Evolutionary conservation across 129 eudicot species (phyloP).

Genomic region (Lactuca saligna): DNA sequence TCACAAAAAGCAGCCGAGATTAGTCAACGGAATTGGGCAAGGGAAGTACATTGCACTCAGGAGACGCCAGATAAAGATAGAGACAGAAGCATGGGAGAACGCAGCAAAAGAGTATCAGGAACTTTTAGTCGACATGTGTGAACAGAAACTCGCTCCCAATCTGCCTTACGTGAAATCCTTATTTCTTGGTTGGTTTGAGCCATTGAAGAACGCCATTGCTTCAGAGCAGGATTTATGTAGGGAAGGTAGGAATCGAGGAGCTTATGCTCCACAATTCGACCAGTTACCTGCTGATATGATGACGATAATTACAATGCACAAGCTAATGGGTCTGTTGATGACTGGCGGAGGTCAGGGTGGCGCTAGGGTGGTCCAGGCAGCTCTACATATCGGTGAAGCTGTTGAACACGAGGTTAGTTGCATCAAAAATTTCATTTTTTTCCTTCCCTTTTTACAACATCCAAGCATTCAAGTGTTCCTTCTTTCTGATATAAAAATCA

Average conservation of each 20-base stretch:
- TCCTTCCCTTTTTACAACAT: too few relatives aligned
- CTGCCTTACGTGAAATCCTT: constrained; percentile 90
- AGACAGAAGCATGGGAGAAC: constrained; percentile 89
- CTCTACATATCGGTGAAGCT: constrained; percentile 89
- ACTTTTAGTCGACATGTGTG: constrained; percentile 88
- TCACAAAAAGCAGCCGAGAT: constrained; percentile 32
- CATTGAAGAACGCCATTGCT: constrained; percentile 69
- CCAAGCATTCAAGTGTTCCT: background rate
- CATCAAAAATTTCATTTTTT: background rate
- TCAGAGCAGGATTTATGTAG: constrained; percentile 74
- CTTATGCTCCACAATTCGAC: constrained; percentile 67
- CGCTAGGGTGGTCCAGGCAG: constrained; percentile 79
- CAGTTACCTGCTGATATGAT: constrained; percentile 93
- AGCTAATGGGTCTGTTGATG: constrained; percentile 89
- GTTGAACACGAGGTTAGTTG: constrained; percentile 80
- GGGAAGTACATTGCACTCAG: constrained; percentile 59
- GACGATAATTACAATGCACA: constrained; percentile 95
- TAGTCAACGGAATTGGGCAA: constrained; percentile 57
- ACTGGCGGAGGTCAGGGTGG: constrained; percentile 73
- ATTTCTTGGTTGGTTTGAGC: constrained; percentile 99
- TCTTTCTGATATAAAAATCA: constrained; percentile 27
- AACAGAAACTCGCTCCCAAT: constrained; percentile 93
- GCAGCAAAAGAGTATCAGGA: constrained; percentile 95
- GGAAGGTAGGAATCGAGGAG: constrained; percentile 53
- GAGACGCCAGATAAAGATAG: constrained; percentile 70